A percentile compares a stretch with the other conserved stretches of the same genome.
Conservation (phyloP, 495 filamentous ascomycete genomes). For the Penicillium lividum region DNA sequence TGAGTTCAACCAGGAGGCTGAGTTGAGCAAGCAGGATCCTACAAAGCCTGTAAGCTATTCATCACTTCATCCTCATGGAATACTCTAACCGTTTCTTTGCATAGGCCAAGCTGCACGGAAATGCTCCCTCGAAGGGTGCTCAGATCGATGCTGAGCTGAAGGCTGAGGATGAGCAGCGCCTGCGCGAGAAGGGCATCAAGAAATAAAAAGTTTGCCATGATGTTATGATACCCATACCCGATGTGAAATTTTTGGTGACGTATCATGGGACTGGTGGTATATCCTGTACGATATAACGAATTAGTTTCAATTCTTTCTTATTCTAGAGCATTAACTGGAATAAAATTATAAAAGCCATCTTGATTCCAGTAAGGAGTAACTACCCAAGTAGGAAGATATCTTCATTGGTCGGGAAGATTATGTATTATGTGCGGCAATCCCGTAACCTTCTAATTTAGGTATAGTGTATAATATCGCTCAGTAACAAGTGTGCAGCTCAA, state of each 20-base stretch:
- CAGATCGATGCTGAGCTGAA: conserved; percentile 69
- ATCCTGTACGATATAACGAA: conserved; percentile 30
- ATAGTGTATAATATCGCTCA: conserved; percentile 7
- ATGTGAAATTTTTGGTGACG: conserved; percentile 2
- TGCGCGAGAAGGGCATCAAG: conserved; percentile 62
- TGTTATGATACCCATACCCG: conserved; percentile 13
- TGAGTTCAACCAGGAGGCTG: conserved; percentile 53
- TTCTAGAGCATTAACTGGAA: conserved; percentile 2
- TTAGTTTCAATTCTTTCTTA: neutral
- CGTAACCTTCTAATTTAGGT: neutral
- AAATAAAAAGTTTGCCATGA: conserved; percentile 26
- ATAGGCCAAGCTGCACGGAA: conserved; percentile 70
- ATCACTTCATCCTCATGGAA: neutral
- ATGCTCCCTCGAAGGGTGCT: conserved; percentile 69
- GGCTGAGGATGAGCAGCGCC: conserved; percentile 65
- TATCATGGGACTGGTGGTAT: conserved; percentile 7
- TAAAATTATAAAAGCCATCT: neutral
- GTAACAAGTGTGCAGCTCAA: neutral
- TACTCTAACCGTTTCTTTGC: conserved; percentile 1
- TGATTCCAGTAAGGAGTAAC: too few species aligned
- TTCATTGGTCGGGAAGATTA: neutral
- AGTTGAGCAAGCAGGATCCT: conserved; percentile 61
- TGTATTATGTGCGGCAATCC: conserved; percentile 1
- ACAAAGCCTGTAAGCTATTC: conserved; percentile 61
- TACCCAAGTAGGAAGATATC: neutral